These are phyloP conservation scores for Tricholoma sp. DNA, from an alignment of 768 basidiomycete genomes.

Conservation along the genomic window DNA sequence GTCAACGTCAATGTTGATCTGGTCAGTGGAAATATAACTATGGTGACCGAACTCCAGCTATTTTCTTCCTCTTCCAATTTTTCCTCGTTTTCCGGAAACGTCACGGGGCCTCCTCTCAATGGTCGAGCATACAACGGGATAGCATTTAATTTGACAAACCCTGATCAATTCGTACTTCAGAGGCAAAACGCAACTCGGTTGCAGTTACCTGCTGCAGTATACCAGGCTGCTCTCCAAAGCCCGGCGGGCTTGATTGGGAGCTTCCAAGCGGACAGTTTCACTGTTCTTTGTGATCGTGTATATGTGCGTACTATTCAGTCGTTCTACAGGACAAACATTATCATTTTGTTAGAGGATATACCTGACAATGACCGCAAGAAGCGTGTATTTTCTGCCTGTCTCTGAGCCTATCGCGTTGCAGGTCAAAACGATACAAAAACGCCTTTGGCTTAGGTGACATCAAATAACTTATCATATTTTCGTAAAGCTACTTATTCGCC, in stretches of 20 bases:
- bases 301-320: slow-evolving; percentile 36
- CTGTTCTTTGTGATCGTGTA: slow-evolving; percentile 31
- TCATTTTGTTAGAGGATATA: slow-evolving; percentile 32
- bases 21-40: slow-evolving; percentile 36
- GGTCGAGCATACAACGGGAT: slow-evolving; percentile 53
- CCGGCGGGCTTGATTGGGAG: slow-evolving; percentile 32
- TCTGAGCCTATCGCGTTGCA: slow-evolving; percentile 31
- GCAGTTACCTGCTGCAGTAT: slow-evolving; percentile 48
- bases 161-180: slow-evolving; percentile 34
- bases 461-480: background rate
- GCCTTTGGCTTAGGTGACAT: slow-evolving; percentile 43
- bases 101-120: slow-evolving; percentile 39
- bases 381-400: slow-evolving; percentile 43
- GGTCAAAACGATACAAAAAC: slow-evolving; percentile 38
- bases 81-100: slow-evolving; percentile 34
- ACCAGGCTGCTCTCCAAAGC: slow-evolving; percentile 40
- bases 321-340: background rate
- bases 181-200: slow-evolving; percentile 39
- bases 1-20: slow-evolving; percentile 43
- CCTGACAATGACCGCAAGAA: slow-evolving; percentile 43
- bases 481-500: background rate
- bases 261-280: slow-evolving; percentile 34
- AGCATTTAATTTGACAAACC: slow-evolving; percentile 38
- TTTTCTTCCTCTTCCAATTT: slow-evolving; percentile 34
- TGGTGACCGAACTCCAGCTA: slow-evolving; percentile 33